Conservation (phyloP, 495 filamentous ascomycete genomes). For the Usnea hakonensis region DNA sequence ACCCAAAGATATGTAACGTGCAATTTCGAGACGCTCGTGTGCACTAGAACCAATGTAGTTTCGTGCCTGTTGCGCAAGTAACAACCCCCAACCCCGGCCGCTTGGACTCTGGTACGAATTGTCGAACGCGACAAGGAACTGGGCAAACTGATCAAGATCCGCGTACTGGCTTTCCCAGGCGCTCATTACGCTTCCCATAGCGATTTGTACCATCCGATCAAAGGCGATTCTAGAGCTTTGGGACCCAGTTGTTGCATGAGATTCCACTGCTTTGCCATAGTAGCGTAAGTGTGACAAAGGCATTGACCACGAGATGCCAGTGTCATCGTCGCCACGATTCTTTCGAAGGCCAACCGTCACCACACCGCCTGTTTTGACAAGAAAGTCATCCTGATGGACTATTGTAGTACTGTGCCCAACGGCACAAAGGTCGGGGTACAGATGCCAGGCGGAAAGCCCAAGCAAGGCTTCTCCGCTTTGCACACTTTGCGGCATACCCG, state of each 20-base stretch:
- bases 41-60: no score
- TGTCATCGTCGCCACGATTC: neutral
- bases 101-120: no score
- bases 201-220: slow-evolving; percentile 5
- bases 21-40: no score
- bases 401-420: neutral
- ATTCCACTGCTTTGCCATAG: slow-evolving; percentile 25
- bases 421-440: slow-evolving; percentile 32
- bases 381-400: slow-evolving; percentile 21
- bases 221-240: slow-evolving; percentile 9
- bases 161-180: no score
- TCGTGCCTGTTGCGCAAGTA: no score
- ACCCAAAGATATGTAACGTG: no score
- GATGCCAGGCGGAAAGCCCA: slow-evolving; percentile 33
- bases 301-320: slow-evolving; percentile 30
- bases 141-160: no score
- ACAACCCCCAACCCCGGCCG: no score
- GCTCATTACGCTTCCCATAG: slow-evolving; percentile 14
- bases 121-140: no score
- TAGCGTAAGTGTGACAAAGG: slow-evolving; percentile 29
- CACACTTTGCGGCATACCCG: slow-evolving; percentile 23
- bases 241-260: neutral
- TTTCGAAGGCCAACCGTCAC: slow-evolving; percentile 21
- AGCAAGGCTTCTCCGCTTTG: slow-evolving; percentile 26
- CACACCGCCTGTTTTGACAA: slow-evolving; percentile 17